Evolutionary conservation across 345 rosid species (phyloP), one percentile per base, ranked within the genome.

Genomic region (Acer negundo): DNA sequence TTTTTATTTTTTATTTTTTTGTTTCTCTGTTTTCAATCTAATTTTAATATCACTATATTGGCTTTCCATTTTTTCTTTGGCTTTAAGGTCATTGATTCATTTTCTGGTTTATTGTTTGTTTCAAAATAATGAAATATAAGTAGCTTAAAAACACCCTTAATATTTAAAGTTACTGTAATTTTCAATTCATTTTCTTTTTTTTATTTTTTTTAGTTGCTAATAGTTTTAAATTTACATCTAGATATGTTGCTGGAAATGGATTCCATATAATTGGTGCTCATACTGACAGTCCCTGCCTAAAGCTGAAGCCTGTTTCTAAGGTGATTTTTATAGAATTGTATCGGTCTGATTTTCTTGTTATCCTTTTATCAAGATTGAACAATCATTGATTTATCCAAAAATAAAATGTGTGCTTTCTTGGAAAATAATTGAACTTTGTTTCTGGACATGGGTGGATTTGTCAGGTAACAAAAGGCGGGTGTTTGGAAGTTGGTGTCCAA

Each of bases 221-320:
- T n/a, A 9, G 67, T 75, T 31, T 75, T 5, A 31, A 10, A 11
- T 70, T 56, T 67, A 42, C 75, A 66, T 40, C 74, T 75, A 96
- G 99, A 80, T 96, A 89, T 81, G 97, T 84, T 67, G 93, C 98
- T 77, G 99, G 99, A 47, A 94, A 94, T 74, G 99, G 99, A 46
- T 92, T 96, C 79, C 88, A 89, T 78, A 83, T 92, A 6, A 83
- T 96, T 0, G 98, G 99, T 62, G 99, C 98, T 10, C 99, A 96
- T 69, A 92, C 98, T 19, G 99, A 96, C 73, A 96, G 99, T 82
- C 99, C 99, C 81, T 96, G 99, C 78, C 62, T 94, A 42, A 96
- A 94, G 82, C 77, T 96, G 78, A 96, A 96, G 89, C 99, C 99
- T 72, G 86, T 96, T 74, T 87, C 99, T 67, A 91, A 91, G 99